Base-by-base conservation (phyloP, 2,329 filamentous ascomycete species). In the Apiospora pterosperma region DNA sequence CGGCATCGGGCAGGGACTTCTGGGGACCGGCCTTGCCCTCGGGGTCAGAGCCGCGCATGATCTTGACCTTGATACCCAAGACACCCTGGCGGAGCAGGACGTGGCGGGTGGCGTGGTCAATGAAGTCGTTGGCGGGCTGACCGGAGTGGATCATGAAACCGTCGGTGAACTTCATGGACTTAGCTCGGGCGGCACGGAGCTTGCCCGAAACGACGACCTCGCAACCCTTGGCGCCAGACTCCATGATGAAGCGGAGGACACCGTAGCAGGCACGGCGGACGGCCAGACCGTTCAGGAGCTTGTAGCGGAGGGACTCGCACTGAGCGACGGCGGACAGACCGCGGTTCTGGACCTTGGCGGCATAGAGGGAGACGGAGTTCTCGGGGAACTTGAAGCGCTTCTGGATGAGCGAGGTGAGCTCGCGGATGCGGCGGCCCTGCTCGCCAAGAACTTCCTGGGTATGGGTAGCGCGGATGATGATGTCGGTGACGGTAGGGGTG, bases 71-170 rank as follows among this genome's bases (percentile, higher is more conserved):
- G 88, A 99, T 99, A 86, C 96, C 96, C 73, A 99, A 88, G 73
- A 99, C 96, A 92, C 96, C 96, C 88, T 99, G 96, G 85, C 96
- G 92, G 83, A 99, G 94, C 74, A 99, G 93, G 77, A 99, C 96
- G 92, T 99, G 96, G 77, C 96, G 96, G 79, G 96, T 98, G 76
- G 96, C 96, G 78, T 85, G 88, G 88, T 99, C 96, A 82, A 99
- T 99, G 88, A 99, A 99, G 86, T 99, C 96, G 86, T 96, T 95
- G 79, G 95, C 96, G 79, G 96, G 96, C 84, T 99, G 96, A 85
- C 96, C 96, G 78, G 96, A 99, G 92, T 99, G 96, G 86, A 99
- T 99, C 96, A 99, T 99, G 93, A 99, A 99, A 82, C 96, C 96
- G 84, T 99, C 94, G 84, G 96, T 99, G 91, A 99, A 99, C 91